Base-by-base conservation (phyloP, 192 early-diverging fungal genomes). In the Linderina pennispora region DNA sequence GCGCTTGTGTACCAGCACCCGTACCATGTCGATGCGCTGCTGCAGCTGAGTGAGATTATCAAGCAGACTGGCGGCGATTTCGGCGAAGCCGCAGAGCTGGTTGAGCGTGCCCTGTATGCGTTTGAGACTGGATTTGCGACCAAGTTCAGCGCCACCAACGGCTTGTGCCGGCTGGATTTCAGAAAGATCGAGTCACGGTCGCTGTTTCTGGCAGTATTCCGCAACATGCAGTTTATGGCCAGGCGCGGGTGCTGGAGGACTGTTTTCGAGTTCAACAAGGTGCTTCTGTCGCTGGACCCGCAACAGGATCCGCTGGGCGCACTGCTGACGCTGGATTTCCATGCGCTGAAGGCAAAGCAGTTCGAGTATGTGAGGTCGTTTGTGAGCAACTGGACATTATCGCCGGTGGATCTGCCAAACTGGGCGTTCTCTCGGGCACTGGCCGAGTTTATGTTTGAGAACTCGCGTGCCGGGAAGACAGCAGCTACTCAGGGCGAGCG, bases 171-270 rank as follows among this genome's bases (percentile, higher is more conserved):
- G n/a, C 48, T 97, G 40, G 66, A 76, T 10, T 97, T 86, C 46
- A 57, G 77, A 45, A 62, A 75, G 7, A 75, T 82, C 23, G 89
- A 93, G 69, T 94, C 91, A 59, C 74, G 91, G 42, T 78, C 84
- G 8, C 80, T 93, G 55, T 90, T 84, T 48, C 40, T 93, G 47
- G 90, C 87, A 1, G 45, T 97, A 19, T 88, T 86, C 52, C 74
- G 88, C 10, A 91, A 97, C 28, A 82, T 94, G 40, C 81, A 85
- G 58, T 91, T 85, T 53, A 53, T 92, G 51, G 77, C 84, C 18
- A 75, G 91, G n/a, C 75, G 86, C 39, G 92, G 94, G 11, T 94
- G 91, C 64, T 97, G 94, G 94, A 64, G 89, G 28, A 97, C 94
- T 17, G 82, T 87, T 16, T 84, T 92, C 51, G 94, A 94, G 66